Evolutionary conservation across 1,284 basidiomycete genomes (phyloP).

Genomic region (Ganoderma sp.): DNA sequence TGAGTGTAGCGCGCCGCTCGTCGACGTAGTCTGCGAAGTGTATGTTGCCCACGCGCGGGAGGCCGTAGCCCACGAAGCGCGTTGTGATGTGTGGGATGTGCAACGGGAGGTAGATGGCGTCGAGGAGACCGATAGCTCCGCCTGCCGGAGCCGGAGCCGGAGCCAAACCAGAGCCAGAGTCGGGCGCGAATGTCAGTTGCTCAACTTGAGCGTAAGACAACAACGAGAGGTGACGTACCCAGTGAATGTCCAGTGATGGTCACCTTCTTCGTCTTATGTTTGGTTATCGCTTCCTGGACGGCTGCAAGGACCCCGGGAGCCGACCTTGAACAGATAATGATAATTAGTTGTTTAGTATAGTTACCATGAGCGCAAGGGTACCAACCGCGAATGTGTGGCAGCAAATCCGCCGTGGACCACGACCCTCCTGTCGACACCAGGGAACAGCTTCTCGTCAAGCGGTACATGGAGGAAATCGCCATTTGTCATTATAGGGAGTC

Average conservation of each 20-base stretch:
- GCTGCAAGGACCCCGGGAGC: constrained; percentile 45
- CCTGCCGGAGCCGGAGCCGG: constrained; percentile 32
- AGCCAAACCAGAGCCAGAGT: too few relatives aligned
- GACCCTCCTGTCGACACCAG: constrained; percentile 53
- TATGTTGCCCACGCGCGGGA: constrained; percentile 69
- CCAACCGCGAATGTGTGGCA: constrained; percentile 56
- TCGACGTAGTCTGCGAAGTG: constrained; percentile 63
- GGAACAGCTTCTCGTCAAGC: constrained; percentile 54
- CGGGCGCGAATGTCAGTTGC: too few relatives aligned
- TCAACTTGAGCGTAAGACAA: neutral
- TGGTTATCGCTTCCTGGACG: constrained; percentile 42
- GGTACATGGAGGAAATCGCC: constrained; percentile 37
- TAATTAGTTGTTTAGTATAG: neutral
- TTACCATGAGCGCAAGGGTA: neutral
- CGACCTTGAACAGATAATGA: constrained; percentile 32
- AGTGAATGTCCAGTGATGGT: constrained; percentile 49
- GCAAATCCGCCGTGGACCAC: constrained; percentile 64
- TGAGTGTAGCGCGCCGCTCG: constrained; percentile 36
- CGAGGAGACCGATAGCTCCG: constrained; percentile 54
- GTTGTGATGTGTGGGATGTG: constrained; percentile 48
- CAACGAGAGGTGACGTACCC: constrained; percentile 38
- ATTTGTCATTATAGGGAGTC: constrained; percentile 48
- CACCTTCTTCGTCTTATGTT: constrained; percentile 40
- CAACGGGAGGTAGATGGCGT: constrained; percentile 52
- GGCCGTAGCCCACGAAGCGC: constrained; percentile 52